A percentile compares a stretch with the other conserved stretches of the same genome.
phyloP scores from a whole-genome alignment of 1,139 yeast species.

The Pneumocystis jirovecii region DNA sequence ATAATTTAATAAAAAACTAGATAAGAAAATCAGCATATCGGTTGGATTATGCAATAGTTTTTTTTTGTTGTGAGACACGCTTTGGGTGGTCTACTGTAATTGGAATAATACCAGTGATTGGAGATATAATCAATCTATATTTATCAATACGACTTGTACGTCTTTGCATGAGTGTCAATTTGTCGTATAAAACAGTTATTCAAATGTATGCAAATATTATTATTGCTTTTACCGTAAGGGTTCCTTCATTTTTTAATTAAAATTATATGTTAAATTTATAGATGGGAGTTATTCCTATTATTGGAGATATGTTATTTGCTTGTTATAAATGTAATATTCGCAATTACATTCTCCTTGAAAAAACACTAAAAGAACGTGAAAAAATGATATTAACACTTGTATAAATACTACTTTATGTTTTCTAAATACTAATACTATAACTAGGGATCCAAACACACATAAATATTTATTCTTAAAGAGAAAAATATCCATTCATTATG shows the following conservation, averaged over 20 bases:
- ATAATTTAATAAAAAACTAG: not conserved
- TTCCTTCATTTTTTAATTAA: constrained; percentile 25
- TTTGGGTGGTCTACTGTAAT: constrained; percentile 54
- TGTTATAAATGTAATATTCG: constrained; percentile 62
- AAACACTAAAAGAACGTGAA: not conserved
- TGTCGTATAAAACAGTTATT: constrained; percentile 36
- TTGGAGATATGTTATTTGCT: constrained; percentile 42
- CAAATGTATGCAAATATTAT: constrained; percentile 48
- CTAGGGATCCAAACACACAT: not conserved
- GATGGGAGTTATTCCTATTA: constrained; percentile 52
- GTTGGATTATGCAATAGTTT: constrained; percentile 6
- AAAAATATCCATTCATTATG: not conserved
- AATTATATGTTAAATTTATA: not conserved
- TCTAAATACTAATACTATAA: not conserved
- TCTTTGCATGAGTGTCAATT: constrained; percentile 39
- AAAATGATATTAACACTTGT: not conserved
- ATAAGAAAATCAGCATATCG: constrained; percentile 6
- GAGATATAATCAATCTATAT: constrained; percentile 37
- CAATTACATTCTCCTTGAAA: constrained; percentile 48
- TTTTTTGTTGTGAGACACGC: constrained; percentile 7
- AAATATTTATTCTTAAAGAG: not conserved
- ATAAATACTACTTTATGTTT: not conserved
- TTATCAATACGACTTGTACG: constrained; percentile 38
- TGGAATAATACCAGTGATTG: constrained; percentile 56
- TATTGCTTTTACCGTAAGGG: constrained; percentile 55